Evolutionary conservation across 768 basidiomycete species (phyloP), one percentile per base, ranked within the genome.

Genomic region (Holtermannia corniformis): DNA sequence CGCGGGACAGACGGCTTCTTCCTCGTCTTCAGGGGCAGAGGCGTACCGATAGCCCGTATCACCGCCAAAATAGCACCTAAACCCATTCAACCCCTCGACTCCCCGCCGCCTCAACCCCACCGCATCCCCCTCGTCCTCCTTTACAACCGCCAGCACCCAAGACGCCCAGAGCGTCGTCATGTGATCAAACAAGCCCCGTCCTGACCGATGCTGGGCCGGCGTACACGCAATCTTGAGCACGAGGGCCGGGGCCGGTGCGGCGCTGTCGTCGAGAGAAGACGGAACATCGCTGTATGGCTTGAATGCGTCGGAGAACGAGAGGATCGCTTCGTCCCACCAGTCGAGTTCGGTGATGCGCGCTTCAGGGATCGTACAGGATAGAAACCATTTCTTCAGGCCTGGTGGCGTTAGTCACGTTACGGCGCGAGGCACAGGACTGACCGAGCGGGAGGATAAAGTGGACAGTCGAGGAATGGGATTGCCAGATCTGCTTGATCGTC

Each of bases 11-110:
- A 72, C 58, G 11, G 65, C 65, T 24, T 55, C 51, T 7, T 53
- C 54, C 32, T 65, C 66, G 1, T 47, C 58, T 12, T 66, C 64
- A 0, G 54, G 57, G 1, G 66, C 65, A 27, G 68, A 65, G 2
- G 70, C 70, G 49, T 72, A 72, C 47, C 70, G 46, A 52, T 63
- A 72, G 1, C 70, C 70, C 19, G 70, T 72, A 55, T 72, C 70
- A 22, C 70, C 70, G 4, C 64, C 70, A 47, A 72, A 72, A 47
- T 37, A 52, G 70, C 51, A 67, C 50, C 37, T 66, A 54, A 65
- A 72, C 13, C 64, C 65, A 26, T 63, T 47, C 63, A 63, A 64
- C 23, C 47, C 63, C n/a, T 52, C 55, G 61, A 64, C 62, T 1
- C 65, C 65, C 41, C 57, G 53, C 47, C 59, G 50, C 13, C 28